Percentiles rank a stretch among this genome's conserved stretches.
Evolutionary conservation across 1,284 basidiomycete species (phyloP).

Genomic region (Cystobasidium slooffiae): DNA sequence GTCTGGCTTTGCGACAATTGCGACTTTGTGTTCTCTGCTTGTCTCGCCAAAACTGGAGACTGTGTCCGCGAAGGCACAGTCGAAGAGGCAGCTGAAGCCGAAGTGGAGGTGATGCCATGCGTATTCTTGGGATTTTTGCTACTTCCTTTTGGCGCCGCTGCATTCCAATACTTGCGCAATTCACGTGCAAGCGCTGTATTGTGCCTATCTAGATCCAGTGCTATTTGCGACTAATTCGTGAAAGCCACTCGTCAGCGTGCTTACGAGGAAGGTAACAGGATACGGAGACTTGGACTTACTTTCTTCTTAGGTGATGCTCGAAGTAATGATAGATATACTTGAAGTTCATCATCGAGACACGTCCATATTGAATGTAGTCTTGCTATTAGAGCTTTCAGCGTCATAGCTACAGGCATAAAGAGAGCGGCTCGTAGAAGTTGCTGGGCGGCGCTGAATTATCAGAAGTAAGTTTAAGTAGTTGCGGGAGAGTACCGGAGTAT

Average conservation of each 20-base stretch:
- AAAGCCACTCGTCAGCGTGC: not conserved
- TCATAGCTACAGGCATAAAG: slow-evolving; percentile 40
- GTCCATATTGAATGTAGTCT: slow-evolving; percentile 19
- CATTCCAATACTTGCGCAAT: slow-evolving; percentile 10
- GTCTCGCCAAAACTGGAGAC: slow-evolving; percentile 6
- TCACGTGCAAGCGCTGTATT: not conserved
- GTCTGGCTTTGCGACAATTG: not conserved
- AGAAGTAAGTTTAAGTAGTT: too few species aligned
- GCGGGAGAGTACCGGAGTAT: too few species aligned
- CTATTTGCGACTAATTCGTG: slow-evolving; percentile 7
- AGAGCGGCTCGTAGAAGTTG: slow-evolving; percentile 39
- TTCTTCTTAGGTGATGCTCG: not conserved
- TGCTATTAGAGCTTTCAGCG: slow-evolving; percentile 34
- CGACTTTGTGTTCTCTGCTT: not conserved
- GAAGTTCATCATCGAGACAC: slow-evolving; percentile 22
- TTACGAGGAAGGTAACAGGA: not conserved
- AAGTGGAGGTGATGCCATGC: not conserved
- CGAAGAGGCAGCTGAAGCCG: slow-evolving; percentile 20
- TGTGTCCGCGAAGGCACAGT: slow-evolving; percentile 9
- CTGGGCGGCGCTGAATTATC: slow-evolving; percentile 35
- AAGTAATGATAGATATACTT: slow-evolving; percentile 7
- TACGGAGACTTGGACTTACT: not conserved
- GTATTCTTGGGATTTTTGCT: not conserved
- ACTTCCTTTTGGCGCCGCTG: not conserved
- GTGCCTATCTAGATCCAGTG: not conserved